Conservation (phyloP, 768 basidiomycete species). For the Suillus weaverae region DNA sequence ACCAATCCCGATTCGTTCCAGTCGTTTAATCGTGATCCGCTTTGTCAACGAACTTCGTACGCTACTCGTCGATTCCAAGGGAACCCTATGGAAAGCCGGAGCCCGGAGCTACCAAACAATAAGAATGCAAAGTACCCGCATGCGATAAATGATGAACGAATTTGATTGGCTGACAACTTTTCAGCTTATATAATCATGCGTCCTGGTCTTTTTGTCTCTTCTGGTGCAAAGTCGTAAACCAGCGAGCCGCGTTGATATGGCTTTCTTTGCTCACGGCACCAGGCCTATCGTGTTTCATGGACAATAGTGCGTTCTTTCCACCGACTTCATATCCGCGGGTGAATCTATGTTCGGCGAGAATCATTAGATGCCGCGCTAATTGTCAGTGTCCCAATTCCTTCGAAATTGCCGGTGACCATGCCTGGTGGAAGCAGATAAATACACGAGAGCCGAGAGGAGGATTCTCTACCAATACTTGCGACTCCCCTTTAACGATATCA, state of each 20-base stretch:
- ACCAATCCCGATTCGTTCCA: not conserved
- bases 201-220: not conserved
- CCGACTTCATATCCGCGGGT: not conserved
- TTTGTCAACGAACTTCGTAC: not conserved
- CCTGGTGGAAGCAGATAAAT: not conserved
- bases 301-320: not conserved
- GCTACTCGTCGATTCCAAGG: not conserved
- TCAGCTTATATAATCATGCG: not conserved
- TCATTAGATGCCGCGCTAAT: not conserved
- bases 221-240: not conserved
- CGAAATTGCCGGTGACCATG: not conserved
- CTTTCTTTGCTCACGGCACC: not conserved
- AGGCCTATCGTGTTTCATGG: not conserved
- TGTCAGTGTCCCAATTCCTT: not conserved
- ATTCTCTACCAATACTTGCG: not conserved
- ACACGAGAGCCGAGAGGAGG: not conserved
- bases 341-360: not conserved
- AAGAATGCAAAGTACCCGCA: not conserved
- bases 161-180: not conserved
- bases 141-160: not conserved
- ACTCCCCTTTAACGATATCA: not conserved
- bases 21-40: not conserved
- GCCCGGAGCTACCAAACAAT: not conserved
- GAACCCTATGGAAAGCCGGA: not conserved
- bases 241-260: not conserved